These are phyloP conservation scores for Casuarina glauca DNA, from an alignment of 306 rosid genomes.

Conservation along the genomic window DNA sequence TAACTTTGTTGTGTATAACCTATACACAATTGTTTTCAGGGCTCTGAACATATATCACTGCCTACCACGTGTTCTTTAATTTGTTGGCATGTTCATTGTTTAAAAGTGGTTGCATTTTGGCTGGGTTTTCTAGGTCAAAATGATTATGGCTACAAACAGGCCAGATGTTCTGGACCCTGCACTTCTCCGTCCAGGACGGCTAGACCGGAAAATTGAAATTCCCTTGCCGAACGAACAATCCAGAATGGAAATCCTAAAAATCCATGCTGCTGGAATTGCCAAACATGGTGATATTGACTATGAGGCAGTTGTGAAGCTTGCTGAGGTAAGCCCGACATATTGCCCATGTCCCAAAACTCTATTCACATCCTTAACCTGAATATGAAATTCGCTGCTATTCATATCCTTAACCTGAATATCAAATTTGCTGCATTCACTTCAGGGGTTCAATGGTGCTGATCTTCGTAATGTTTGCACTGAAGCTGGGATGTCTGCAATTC, in stretches of 20 bases:
- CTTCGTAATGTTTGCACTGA: slow-evolving; percentile 61
- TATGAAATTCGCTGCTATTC: neutral
- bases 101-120: neutral
- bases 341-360: neutral
- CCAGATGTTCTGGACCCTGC: slow-evolving; percentile 64
- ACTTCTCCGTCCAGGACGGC: slow-evolving; percentile 63
- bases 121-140: slow-evolving; percentile 44
- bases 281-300: slow-evolving; percentile 66
- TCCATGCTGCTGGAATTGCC: slow-evolving; percentile 64
- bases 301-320: slow-evolving; percentile 61
- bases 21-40: neutral
- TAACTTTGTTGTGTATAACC: neutral
- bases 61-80: neutral
- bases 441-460: slow-evolving; percentile 69
- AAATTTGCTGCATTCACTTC: slow-evolving; percentile 3
- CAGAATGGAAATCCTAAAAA: slow-evolving; percentile 60
- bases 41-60: neutral
- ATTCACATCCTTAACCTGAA: neutral
- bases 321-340: slow-evolving; percentile 44
- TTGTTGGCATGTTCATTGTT: neutral
- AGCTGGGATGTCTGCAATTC: slow-evolving; percentile 66
- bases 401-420: neutral
- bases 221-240: slow-evolving; percentile 67
- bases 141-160: slow-evolving; percentile 65
- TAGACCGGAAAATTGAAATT: slow-evolving; percentile 61